phyloP scores from a whole-genome alignment of 208 protist species.

The Lotmaria passim region DNA sequence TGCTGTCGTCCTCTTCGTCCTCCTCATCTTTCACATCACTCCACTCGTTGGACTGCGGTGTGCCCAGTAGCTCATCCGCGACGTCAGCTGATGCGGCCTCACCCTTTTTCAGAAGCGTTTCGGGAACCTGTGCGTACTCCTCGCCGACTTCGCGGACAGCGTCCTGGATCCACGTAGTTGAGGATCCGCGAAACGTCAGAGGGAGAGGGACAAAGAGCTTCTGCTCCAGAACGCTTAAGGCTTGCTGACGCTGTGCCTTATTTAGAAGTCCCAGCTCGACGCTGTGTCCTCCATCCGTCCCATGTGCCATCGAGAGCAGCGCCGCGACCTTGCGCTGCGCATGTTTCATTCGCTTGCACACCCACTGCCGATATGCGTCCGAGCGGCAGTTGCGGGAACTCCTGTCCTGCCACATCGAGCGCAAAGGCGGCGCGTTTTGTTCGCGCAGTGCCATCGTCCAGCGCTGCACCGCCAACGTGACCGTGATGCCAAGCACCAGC shows the following conservation, averaged over 20 bases:
- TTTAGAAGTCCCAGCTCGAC: neutral
- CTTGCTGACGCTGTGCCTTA: neutral
- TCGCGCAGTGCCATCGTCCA: slow-evolving; percentile 23
- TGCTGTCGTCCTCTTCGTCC: too few relatives aligned
- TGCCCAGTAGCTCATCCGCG: neutral
- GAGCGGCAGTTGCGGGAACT: neutral
- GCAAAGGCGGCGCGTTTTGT: neutral
- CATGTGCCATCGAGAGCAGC: neutral
- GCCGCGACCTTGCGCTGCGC: neutral
- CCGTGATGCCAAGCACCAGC: slow-evolving; percentile 37
- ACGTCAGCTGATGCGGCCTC: neutral
- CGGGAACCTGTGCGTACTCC: slow-evolving; percentile 3
- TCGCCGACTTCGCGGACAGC: slow-evolving; percentile 42
- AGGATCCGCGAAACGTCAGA: slow-evolving; percentile 28
- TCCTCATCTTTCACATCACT: too few relatives aligned
- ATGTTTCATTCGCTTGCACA: neutral
- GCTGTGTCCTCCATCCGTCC: neutral
- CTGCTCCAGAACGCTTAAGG: slow-evolving; percentile 16
- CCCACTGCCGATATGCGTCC: neutral
- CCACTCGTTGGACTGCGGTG: too few relatives aligned
- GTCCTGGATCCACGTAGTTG: slow-evolving; percentile 42
- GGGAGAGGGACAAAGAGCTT: slow-evolving; percentile 31
- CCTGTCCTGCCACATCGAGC: slow-evolving; percentile 7
- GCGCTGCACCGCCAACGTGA: slow-evolving; percentile 44
- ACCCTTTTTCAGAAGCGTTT: neutral